Percentiles rank a stretch among this genome's conserved stretches.
These are phyloP conservation scores for Paramecium bursaria DNA, from an alignment of 73 alveolate species.

Conservation along the genomic window DNA sequence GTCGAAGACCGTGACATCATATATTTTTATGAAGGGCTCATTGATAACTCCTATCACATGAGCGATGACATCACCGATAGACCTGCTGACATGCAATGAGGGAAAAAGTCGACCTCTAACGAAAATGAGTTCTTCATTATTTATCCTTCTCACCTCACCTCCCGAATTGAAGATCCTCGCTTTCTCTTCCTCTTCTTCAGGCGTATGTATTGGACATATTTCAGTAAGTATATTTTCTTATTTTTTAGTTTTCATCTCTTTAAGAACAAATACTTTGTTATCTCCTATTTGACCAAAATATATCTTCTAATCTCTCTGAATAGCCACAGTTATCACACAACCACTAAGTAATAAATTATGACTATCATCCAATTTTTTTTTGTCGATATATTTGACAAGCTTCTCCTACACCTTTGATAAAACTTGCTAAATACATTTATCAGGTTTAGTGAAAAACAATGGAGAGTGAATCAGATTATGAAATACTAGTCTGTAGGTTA, in stretches of 20 bases:
- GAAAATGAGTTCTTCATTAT: conserved; percentile 27
- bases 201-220: conserved; percentile 6
- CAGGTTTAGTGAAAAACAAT: conserved; percentile 27
- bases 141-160: conserved; percentile 39
- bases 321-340: conserved; percentile 37
- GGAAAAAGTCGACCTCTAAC: conserved; percentile 83
- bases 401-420: conserved; percentile 11
- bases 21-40: conserved; percentile 59
- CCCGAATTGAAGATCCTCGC: conserved; percentile 53
- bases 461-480: conserved; percentile 20
- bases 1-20: conserved; percentile 59
- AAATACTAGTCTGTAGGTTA: conserved; percentile 46
- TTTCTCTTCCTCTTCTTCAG: conserved; percentile 2
- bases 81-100: conserved; percentile 75
- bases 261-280: not conserved
- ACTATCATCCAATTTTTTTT: conserved; percentile 36
- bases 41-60: conserved; percentile 82
- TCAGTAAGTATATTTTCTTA: not conserved
- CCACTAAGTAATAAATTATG: conserved; percentile 37
- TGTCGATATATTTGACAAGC: not conserved
- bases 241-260: not conserved
- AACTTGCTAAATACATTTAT: not conserved
- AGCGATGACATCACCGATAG: conserved; percentile 81
- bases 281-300: conserved; percentile 32
- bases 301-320: conserved; percentile 1